phyloP scores from a whole-genome alignment of 768 basidiomycete genomes.

The Panellus pusillus region DNA sequence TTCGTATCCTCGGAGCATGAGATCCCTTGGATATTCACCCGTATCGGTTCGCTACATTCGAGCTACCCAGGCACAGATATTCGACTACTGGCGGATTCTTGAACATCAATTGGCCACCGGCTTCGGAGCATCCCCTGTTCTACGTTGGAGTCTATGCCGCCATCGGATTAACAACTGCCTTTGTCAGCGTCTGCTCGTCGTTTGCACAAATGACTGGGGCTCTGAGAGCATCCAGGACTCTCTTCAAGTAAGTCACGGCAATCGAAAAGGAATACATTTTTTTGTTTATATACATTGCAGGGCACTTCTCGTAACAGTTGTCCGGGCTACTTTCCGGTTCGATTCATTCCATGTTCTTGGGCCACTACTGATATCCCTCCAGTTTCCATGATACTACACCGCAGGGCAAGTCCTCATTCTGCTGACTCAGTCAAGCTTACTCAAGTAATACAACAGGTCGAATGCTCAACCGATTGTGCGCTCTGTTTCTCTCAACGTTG shows the following conservation, averaged over 20 bases:
- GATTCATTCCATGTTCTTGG: slow-evolving; percentile 35
- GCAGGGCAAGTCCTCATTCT: slow-evolving; percentile 45
- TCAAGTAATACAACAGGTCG: slow-evolving; percentile 51
- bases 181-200: slow-evolving; percentile 8
- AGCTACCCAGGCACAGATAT: slow-evolving; percentile 17
- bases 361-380: not conserved
- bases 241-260: slow-evolving; percentile 37
- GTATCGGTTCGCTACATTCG: slow-evolving; percentile 19
- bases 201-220: slow-evolving; percentile 61
- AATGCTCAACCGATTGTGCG: slow-evolving; percentile 76
- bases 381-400: slow-evolving; percentile 61
- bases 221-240: slow-evolving; percentile 43
- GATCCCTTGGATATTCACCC: slow-evolving; percentile 17
- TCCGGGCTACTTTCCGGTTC: slow-evolving; percentile 83
- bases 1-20: slow-evolving; percentile 6
- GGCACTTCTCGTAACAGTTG: slow-evolving; percentile 64
- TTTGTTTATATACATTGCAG: slow-evolving; percentile 29
- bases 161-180: slow-evolving; percentile 40
- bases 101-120: slow-evolving; percentile 44
- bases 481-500: not conserved
- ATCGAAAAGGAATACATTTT: slow-evolving; percentile 25
- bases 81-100: slow-evolving; percentile 25
- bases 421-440: not conserved
- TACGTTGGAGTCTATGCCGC: slow-evolving; percentile 68
- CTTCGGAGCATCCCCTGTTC: slow-evolving; percentile 63